phyloP scores from a whole-genome alignment of 805 yeast genomes.

The Metschnikowia vanudenii region DNA sequence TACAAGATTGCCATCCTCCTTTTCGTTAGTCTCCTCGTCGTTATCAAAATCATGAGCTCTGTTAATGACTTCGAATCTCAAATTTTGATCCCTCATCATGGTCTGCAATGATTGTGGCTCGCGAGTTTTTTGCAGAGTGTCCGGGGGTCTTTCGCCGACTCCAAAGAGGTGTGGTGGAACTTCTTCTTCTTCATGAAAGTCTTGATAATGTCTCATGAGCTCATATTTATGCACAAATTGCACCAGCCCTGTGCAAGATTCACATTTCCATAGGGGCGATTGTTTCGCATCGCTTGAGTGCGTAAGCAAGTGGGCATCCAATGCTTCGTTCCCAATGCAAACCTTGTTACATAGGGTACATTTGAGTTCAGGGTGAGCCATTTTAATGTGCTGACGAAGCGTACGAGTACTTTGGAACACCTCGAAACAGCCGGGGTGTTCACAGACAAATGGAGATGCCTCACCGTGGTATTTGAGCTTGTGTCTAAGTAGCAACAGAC shows the following conservation, averaged over 20 bases:
- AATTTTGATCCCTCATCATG: constrained; percentile 6
- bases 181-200: constrained; percentile 29
- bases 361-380: constrained; percentile 66
- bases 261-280: constrained; percentile 59
- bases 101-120: constrained; percentile 10
- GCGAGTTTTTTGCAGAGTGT: neutral
- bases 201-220: constrained; percentile 53
- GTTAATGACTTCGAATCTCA: neutral
- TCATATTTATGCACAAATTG: constrained; percentile 57
- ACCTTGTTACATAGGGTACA: constrained; percentile 67
- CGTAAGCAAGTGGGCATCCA: constrained; percentile 65
- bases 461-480: constrained; percentile 62
- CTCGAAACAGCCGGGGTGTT: constrained; percentile 56
- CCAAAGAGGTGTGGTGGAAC: too few species aligned
- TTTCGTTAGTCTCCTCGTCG: neutral
- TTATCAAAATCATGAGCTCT: neutral
- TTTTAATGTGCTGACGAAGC: constrained; percentile 65
- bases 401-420: constrained; percentile 72
- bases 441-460: constrained; percentile 56
- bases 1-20: neutral
- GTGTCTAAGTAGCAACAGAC: constrained; percentile 66
- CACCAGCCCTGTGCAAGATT: constrained; percentile 39
- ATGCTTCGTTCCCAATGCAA: constrained; percentile 70
- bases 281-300: constrained; percentile 51
- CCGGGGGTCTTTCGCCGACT: neutral